phyloP scores from a whole-genome alignment of 176 grass and related monocot genomes.

The Oryza rufipogon region DNA sequence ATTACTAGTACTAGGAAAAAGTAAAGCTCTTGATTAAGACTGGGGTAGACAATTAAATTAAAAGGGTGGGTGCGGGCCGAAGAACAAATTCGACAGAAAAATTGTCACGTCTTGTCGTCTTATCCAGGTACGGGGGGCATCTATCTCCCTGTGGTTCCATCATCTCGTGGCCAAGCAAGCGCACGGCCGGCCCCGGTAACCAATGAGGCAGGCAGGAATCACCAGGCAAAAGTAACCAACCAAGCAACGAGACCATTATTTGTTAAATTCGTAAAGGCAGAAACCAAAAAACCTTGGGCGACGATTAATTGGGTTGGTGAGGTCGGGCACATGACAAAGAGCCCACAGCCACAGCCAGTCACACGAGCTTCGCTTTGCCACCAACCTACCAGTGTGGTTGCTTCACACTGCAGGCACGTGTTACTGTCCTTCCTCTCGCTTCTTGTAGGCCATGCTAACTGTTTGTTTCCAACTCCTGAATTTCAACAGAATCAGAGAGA shows the following conservation, averaged over 20 bases:
- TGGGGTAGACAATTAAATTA: no score
- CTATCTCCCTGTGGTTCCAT: neutral
- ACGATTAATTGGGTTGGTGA: neutral
- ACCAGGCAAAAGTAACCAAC: neutral
- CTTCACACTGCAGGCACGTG: neutral
- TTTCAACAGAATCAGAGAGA: neutral
- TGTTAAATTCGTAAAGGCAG: neutral
- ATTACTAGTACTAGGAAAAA: neutral
- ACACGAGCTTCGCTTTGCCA: neutral
- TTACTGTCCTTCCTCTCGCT: neutral
- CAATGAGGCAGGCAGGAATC: neutral
- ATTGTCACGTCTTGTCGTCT: neutral
- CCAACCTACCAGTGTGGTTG: neutral
- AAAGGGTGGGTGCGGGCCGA: neutral
- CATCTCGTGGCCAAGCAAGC: neutral
- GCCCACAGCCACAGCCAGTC: neutral
- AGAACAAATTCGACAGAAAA: constrained; percentile 3
- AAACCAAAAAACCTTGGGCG: neutral
- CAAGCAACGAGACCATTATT: neutral
- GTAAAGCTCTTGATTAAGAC: no score
- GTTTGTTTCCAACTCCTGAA: neutral
- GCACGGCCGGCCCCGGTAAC: neutral
- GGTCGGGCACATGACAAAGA: neutral
- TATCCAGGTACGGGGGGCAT: neutral
- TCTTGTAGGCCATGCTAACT: neutral